phyloP scores from a whole-genome alignment of 2,329 filamentous ascomycete species.

The Diaporthe velutina region DNA sequence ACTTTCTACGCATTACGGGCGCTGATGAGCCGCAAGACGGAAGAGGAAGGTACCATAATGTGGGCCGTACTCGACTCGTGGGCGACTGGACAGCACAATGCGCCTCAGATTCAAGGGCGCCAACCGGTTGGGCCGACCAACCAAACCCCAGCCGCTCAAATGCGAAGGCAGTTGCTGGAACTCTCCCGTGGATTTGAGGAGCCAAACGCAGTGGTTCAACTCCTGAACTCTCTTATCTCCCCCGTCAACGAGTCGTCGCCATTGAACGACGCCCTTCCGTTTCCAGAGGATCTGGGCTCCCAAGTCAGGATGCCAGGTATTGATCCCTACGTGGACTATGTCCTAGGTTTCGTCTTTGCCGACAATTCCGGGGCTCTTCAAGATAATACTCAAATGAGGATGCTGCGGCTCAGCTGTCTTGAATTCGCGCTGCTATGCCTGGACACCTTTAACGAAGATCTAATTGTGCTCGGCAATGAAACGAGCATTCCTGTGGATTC shows the following conservation, averaged over 20 bases:
- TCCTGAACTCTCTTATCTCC: constrained; percentile 79
- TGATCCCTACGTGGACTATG: constrained; percentile 92
- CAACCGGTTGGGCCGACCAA: constrained; percentile 37
- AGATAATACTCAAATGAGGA: constrained; percentile 76
- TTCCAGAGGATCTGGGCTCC: constrained; percentile 86
- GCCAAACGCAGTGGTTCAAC: constrained; percentile 83
- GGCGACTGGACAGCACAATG: constrained; percentile 72
- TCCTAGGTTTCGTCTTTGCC: constrained; percentile 82
- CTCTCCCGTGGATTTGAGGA: constrained; percentile 87
- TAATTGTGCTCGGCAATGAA: constrained; percentile 86
- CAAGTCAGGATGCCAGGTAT: constrained; percentile 84
- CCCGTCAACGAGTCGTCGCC: constrained; percentile 73
- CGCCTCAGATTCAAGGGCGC: constrained; percentile 44
- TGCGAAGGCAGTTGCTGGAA: constrained; percentile 78
- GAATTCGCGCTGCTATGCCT: constrained; percentile 86
- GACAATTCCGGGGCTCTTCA: constrained; percentile 74
- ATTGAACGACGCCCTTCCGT: constrained; percentile 83
- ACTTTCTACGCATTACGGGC: constrained; percentile 84
- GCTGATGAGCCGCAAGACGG: constrained; percentile 80
- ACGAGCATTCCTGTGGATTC: constrained; percentile 81
- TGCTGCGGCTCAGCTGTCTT: constrained; percentile 84
- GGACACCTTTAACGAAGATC: constrained; percentile 91
- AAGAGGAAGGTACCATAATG: constrained; percentile 76
- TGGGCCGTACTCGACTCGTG: constrained; percentile 87
- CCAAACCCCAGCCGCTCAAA: constrained; percentile 52